Evolutionary conservation across 768 basidiomycete species (phyloP).

Genomic region (Lepiota subincarnata): DNA sequence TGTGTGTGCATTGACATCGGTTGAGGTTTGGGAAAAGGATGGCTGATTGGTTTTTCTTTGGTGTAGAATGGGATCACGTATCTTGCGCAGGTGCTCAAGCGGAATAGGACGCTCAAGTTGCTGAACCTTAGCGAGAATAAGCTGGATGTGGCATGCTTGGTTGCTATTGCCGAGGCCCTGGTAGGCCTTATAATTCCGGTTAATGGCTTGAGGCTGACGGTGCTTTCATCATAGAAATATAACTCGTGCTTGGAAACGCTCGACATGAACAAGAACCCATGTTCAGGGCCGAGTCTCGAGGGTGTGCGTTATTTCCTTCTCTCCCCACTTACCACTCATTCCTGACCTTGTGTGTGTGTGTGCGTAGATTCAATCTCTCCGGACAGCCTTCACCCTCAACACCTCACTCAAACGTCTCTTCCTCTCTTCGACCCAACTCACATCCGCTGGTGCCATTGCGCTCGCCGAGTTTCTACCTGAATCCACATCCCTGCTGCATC

Average conservation of each 20-base stretch:
- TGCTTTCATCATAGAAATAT: conserved; percentile 66
- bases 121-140: conserved; percentile 94
- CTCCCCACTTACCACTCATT: not conserved
- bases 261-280: conserved; percentile 90
- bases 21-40: not conserved
- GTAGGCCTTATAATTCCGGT: conserved; percentile 38
- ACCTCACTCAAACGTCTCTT: conserved; percentile 89
- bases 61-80: conserved; percentile 77
- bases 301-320: conserved; percentile 55
- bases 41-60: conserved; percentile 1
- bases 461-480: conserved; percentile 97
- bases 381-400: conserved; percentile 91
- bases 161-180: conserved; percentile 82
- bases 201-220: not conserved
- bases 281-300: conserved; percentile 83
- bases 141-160: conserved; percentile 78
- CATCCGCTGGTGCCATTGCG: conserved; percentile 84
- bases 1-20: too few relatives aligned
- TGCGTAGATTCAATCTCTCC: conserved; percentile 72
- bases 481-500: conserved; percentile 78
- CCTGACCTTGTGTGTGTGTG: not conserved
- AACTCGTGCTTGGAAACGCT: conserved; percentile 92
- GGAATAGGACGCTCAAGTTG: conserved; percentile 92
- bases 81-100: conserved; percentile 91
- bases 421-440: conserved; percentile 77